A percentile compares a stretch with the other conserved stretches of the same genome.
Conservation (phyloP, 2,329 filamentous ascomycete genomes). For the Coleophoma crateriformis region DNA sequence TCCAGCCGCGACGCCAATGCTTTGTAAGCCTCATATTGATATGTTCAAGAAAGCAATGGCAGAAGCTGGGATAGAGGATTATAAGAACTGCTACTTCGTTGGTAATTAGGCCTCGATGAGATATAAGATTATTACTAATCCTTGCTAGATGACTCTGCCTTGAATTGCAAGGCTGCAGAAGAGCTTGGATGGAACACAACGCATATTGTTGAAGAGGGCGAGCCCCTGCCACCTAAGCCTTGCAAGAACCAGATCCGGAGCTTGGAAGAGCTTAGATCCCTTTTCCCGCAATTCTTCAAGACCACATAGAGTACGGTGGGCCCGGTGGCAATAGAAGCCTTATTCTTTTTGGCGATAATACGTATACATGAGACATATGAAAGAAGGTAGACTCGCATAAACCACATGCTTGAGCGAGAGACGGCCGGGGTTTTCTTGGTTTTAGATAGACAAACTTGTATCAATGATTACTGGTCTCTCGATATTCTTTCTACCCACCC, state of each 20-base stretch:
- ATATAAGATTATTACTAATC: slow-evolving; percentile 1
- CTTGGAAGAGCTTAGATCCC: slow-evolving; percentile 66
- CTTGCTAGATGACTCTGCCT: slow-evolving; percentile 70
- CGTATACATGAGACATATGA: not conserved
- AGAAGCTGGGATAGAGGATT: slow-evolving; percentile 66
- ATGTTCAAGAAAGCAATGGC: slow-evolving; percentile 89
- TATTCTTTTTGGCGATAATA: not conserved
- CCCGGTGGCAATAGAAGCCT: not conserved
- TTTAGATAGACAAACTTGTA: no score
- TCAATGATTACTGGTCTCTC: no score
- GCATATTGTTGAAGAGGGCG: slow-evolving; percentile 76
- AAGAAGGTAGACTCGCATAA: not conserved
- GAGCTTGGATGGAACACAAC: slow-evolving; percentile 80
- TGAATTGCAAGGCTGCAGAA: slow-evolving; percentile 74
- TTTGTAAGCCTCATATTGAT: slow-evolving; percentile 80
- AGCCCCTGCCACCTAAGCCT: slow-evolving; percentile 58
- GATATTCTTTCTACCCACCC: no score
- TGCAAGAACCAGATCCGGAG: slow-evolving; percentile 71
- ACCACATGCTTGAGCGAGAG: not conserved
- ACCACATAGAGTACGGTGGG: slow-evolving; percentile 15
- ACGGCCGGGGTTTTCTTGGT: no score
- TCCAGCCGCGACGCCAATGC: slow-evolving; percentile 51
- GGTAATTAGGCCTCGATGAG: slow-evolving; percentile 45
- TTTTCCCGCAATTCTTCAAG: slow-evolving; percentile 87
- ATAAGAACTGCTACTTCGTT: slow-evolving; percentile 83